Evolutionary conservation across 2,329 filamentous ascomycete species (phyloP).

Genomic region (Fonsecaea nubica): DNA sequence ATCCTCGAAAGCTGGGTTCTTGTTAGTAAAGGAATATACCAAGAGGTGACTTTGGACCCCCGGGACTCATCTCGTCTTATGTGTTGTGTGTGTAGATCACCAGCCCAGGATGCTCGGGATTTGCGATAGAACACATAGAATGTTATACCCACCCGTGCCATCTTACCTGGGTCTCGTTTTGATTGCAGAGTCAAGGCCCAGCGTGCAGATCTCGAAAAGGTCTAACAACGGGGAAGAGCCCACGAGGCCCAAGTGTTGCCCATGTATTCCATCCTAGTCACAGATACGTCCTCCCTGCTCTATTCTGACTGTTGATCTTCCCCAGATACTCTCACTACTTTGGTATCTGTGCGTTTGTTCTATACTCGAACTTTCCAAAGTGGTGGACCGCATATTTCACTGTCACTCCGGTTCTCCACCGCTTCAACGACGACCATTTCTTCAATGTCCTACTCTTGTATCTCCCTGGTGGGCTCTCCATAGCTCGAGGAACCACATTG

Average conservation of each 20-base stretch:
- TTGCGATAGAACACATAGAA: background rate
- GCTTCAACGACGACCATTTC: background rate
- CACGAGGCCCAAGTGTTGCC: background rate
- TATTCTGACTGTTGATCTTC: constrained; percentile 4
- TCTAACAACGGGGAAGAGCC: constrained; percentile 1
- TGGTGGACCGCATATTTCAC: background rate
- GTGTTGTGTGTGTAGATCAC: background rate
- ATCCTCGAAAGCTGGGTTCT: background rate
- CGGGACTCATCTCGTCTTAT: background rate
- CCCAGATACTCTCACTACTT: background rate
- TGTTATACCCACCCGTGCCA: background rate
- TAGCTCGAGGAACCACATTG: background rate
- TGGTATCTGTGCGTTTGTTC: background rate
- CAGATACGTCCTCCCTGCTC: background rate
- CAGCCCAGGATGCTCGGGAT: background rate
- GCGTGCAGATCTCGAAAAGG: background rate
- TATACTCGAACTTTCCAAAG: background rate
- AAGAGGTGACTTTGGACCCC: background rate
- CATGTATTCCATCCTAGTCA: background rate
- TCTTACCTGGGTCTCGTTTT: background rate
- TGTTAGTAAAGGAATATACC: background rate
- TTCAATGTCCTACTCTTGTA: background rate
- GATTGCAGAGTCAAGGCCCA: background rate
- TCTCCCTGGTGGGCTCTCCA: background rate
- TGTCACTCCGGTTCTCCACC: background rate